Percentiles rank a stretch among this genome's conserved stretches.
Conservation (phyloP, 2,329 filamentous ascomycete species). For the Neopestalotiopsis clavispora region DNA sequence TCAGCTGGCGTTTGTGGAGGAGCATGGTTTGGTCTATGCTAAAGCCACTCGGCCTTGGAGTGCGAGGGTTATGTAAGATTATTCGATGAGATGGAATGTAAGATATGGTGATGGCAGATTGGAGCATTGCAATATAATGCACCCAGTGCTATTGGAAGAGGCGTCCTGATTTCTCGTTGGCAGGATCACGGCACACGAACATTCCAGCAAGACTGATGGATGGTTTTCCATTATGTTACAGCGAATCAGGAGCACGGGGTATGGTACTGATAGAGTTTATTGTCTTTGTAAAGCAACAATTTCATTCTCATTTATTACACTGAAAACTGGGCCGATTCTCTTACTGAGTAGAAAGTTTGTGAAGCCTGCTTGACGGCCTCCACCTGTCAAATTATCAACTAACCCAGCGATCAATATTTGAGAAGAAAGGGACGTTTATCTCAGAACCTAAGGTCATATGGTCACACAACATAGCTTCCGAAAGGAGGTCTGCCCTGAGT, state of each 20-base stretch:
- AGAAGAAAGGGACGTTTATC: no score
- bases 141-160: neutral
- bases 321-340: no score
- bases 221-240: neutral
- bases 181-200: neutral
- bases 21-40: neutral
- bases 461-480: no score
- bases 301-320: no score
- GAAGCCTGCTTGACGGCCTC: no score
- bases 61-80: neutral
- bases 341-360: no score
- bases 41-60: neutral
- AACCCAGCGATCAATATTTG: no score
- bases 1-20: neutral
- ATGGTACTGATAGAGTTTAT: no score
- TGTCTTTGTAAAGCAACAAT: no score
- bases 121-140: neutral
- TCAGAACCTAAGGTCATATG: no score
- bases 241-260: neutral
- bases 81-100: conserved; percentile 18
- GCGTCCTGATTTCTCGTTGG: neutral
- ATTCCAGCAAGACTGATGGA: neutral
- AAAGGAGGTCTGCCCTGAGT: no score
- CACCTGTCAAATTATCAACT: no score
- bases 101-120: conserved; percentile 23